Evolutionary conservation across 495 filamentous ascomycete species (phyloP).

Genomic region (Daldinia bambusicola): DNA sequence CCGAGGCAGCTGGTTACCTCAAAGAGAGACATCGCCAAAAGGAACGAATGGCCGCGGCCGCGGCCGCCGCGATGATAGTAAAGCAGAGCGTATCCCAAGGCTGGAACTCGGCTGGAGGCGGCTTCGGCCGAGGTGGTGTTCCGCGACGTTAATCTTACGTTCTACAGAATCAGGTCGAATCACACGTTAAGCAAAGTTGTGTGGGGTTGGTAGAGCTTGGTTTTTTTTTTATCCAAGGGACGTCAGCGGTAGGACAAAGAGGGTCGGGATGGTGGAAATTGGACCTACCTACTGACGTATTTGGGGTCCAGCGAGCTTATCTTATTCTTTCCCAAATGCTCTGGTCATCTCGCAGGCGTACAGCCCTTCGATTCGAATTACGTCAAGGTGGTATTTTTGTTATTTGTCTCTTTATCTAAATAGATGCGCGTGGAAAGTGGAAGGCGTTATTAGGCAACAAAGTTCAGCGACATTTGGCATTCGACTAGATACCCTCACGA

Average conservation of each 20-base stretch:
- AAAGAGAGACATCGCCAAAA: slow-evolving; percentile 92
- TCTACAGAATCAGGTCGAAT: slow-evolving; percentile 3
- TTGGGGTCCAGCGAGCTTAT: neutral
- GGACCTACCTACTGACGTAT: slow-evolving; percentile 1
- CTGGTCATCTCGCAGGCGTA: neutral
- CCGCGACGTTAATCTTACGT: slow-evolving; percentile 49
- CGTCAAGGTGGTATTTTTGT: slow-evolving; percentile 8
- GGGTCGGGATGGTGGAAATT: neutral
- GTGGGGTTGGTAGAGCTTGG: slow-evolving; percentile 38
- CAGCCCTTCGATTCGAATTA: neutral
- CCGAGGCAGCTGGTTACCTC: slow-evolving; percentile 90
- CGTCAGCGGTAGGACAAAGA: slow-evolving; percentile 13
- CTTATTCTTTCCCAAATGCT: neutral
- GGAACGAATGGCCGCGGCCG: slow-evolving; percentile 87
- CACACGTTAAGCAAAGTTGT: slow-evolving; percentile 21
- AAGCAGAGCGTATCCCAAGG: slow-evolving; percentile 81
- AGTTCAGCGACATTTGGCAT: slow-evolving; percentile 40
- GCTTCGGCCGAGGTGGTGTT: slow-evolving; percentile 67
- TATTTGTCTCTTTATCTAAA: slow-evolving; percentile 9
- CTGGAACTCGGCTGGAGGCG: slow-evolving; percentile 68
- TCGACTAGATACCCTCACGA: slow-evolving; percentile 45
- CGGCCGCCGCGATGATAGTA: slow-evolving; percentile 94
- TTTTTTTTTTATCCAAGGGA: slow-evolving; percentile 30
- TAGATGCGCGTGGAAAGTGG: neutral
- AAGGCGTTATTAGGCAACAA: slow-evolving; percentile 31